Evolutionary conservation across 495 filamentous ascomycete genomes (phyloP).

Genomic region (Penicillium psychrofluorescens): DNA sequence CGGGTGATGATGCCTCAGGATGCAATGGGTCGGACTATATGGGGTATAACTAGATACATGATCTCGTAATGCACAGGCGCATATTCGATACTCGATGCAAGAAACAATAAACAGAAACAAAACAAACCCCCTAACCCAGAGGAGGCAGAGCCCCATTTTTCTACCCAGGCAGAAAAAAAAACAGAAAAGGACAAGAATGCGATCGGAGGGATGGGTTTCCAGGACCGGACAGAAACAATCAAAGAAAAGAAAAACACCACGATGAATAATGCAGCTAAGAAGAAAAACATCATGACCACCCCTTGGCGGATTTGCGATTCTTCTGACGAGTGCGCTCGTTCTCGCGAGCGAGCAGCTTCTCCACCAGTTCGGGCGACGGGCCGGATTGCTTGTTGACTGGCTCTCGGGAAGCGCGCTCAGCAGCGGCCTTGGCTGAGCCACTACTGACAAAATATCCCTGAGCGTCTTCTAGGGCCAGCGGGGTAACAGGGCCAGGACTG

Average conservation of each 20-base stretch:
- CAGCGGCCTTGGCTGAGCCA: conserved; percentile 18
- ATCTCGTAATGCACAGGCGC: conserved; percentile 14
- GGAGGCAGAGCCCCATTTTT: neutral
- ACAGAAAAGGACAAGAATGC: neutral
- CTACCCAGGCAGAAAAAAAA: neutral
- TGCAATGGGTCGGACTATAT: no score
- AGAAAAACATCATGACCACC: conserved; percentile 12
- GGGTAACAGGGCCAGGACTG: conserved; percentile 75
- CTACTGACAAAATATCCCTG: conserved; percentile 44
- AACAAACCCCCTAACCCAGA: neutral
- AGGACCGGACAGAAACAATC: no score
- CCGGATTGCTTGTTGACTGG: conserved; percentile 7
- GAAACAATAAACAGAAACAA: neutral
- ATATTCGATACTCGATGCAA: no score
- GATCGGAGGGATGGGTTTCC: no score
- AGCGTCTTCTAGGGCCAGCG: conserved; percentile 55
- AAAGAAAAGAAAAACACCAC: no score
- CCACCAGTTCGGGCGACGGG: conserved; percentile 27
- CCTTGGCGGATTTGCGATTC: conserved; percentile 24
- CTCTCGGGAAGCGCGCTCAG: conserved; percentile 16
- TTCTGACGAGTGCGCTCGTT: conserved; percentile 32
- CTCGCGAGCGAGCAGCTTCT: conserved; percentile 30
- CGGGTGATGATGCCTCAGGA: conserved; percentile 15
- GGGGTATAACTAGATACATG: conserved; percentile 26
- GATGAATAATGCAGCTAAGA: neutral